Base-by-base conservation (phyloP, 2,329 filamentous ascomycete genomes). In the Chrysoporthe austroafricana region DNA sequence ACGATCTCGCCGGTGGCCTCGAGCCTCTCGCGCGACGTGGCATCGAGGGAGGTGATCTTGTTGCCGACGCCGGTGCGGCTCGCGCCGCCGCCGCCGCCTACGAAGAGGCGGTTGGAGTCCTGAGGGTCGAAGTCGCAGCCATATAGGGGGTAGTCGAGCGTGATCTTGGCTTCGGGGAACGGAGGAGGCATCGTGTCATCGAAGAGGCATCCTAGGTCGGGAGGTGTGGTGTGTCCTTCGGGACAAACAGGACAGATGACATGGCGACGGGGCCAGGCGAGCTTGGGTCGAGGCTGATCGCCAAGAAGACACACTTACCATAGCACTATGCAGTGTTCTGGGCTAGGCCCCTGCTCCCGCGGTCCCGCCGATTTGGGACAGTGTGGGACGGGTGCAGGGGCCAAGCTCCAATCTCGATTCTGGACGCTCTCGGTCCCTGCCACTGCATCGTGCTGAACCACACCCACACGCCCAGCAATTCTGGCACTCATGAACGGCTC, bases 41-140 rank as follows among this genome's bases (percentile, higher is more conserved):
- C 85, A 76, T 95, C 90, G 70, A 97, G 84, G 16, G 94, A 82
- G 42, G 88, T 90, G 75, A 97, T 93, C 79, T 93, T 93, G 83
- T 97, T 97, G 66, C 90, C 89, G 32, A 97, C 92, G 57, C 93
- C 94, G 72, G 88, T 93, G 71, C 88, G 88, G 61, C 91, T 89
- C 71, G 92, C 89, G 62, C 95, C 95, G 71, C 95, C 95, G 70
- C 95, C 95, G 63, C 95, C 95, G 69, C 91, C 93, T 48, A 97
- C 92, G 9, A 97, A 82, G 34, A 97, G 84, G 71, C 90, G 89
- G 71, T 87, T 87, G 69, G 90, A 86, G 81, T 96, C 89, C 74
- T 90, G 86, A 63, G 91, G 92, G 76, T 97, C 93, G 78, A 97
- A 97, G 76, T 94, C 94, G 77, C 93, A 91, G 66, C 91, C 89